These are phyloP conservation scores for Myxozyma vanderwaltii DNA, from an alignment of 805 yeast genomes.

Conservation along the genomic window DNA sequence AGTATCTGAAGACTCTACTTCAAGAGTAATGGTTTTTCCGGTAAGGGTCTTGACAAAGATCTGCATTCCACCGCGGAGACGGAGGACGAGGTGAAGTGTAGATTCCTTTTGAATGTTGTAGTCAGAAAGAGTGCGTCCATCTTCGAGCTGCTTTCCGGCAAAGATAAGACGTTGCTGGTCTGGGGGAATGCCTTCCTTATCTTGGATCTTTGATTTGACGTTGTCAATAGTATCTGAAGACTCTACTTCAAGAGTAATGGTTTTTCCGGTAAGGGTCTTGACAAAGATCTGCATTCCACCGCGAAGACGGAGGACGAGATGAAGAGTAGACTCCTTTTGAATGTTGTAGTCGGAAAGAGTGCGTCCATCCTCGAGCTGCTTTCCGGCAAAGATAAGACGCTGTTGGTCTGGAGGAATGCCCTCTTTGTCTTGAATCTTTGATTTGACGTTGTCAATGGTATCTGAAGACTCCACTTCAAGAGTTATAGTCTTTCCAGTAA, in stretches of 20 bases:
- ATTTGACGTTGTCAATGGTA: conserved; percentile 95
- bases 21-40: too few relatives aligned
- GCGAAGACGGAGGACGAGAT: conserved; percentile 95
- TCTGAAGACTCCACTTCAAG: conserved; percentile 75
- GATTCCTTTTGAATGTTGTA: conserved; percentile 96
- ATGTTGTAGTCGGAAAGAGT: conserved; percentile 96
- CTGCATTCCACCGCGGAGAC: conserved; percentile 93
- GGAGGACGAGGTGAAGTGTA: conserved; percentile 76
- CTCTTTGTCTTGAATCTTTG: conserved; percentile 96
- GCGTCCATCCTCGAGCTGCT: conserved; percentile 67
- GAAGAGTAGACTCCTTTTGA: conserved; percentile 95
- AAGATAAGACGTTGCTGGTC: conserved; percentile 94
- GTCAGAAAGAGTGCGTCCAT: conserved; percentile 90
- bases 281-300: conserved; percentile 97
- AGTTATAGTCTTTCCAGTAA: conserved; percentile 89
- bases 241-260: conserved; percentile 86
- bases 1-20: too few relatives aligned
- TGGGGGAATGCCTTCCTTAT: conserved; percentile 95
- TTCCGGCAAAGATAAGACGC: conserved; percentile 83
- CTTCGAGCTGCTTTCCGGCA: conserved; percentile 95
- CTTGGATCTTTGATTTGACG: conserved; percentile 93
- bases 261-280: conserved; percentile 87
- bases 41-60: too few relatives aligned
- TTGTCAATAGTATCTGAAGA: conserved; percentile 94
- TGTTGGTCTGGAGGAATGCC: conserved; percentile 99